Percentiles rank a stretch among this genome's conserved stretches.
Conservation (phyloP, 768 basidiomycete genomes). For the Suillus sp. region DNA sequence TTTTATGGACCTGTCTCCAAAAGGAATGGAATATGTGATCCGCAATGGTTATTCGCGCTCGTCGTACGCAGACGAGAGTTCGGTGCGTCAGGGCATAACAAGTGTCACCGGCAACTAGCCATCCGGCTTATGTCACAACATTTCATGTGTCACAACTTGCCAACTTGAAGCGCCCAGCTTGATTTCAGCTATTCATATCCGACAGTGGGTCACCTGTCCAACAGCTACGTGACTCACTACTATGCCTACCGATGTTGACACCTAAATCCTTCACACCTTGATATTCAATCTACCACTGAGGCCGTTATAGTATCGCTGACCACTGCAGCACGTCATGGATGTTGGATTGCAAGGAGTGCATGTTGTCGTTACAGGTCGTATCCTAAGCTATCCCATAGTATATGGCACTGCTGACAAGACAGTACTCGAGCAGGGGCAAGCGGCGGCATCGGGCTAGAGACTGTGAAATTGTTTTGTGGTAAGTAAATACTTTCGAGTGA, state of each 20-base stretch:
- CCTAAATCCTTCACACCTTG: not conserved
- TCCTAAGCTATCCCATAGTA: not conserved
- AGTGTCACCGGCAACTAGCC: too few species aligned
- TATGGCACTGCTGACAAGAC: not conserved
- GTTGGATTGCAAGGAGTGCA: constrained; percentile 61
- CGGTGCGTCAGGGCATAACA: too few species aligned
- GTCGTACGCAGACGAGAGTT: not conserved
- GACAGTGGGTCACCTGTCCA: too few species aligned
- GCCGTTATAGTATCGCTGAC: not conserved
- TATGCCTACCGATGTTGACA: not conserved
- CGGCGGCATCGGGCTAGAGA: constrained; percentile 74
- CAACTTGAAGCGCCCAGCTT: too few species aligned
- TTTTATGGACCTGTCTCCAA: not conserved
- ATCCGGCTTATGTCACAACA: too few species aligned
- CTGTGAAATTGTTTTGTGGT: constrained; percentile 58
- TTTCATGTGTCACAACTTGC: too few species aligned
- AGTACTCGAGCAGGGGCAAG: constrained; percentile 55
- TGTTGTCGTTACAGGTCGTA: constrained; percentile 65
- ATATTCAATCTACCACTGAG: not conserved
- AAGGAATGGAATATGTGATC: not conserved
- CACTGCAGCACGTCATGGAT: constrained; percentile 42
- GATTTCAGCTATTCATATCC: too few species aligned
- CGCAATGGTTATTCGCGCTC: not conserved
- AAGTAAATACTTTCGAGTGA: constrained; percentile 20
- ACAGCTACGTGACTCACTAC: too few species aligned